A percentile compares a stretch with the other conserved stretches of the same genome.
These are phyloP conservation scores for Hymenoscyphus fraxineus DNA, from an alignment of 2,329 filamentous ascomycete genomes.

Conservation along the genomic window DNA sequence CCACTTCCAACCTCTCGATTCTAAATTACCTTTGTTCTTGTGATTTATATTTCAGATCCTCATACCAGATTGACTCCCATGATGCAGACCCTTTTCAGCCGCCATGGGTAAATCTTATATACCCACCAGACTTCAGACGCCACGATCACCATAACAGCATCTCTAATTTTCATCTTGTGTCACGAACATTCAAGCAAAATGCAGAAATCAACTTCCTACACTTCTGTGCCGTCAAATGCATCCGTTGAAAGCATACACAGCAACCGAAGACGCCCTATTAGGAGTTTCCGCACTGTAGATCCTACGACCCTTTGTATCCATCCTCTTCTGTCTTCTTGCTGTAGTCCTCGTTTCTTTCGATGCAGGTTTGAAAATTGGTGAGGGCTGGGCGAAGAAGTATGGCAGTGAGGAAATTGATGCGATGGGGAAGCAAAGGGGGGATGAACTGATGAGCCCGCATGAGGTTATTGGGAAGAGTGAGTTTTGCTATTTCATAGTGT, in stretches of 20 bases:
- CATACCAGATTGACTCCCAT: neutral
- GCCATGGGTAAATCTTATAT: conserved; percentile 16
- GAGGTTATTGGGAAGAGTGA: conserved; percentile 22
- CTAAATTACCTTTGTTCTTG: neutral
- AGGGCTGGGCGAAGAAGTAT: conserved; percentile 15
- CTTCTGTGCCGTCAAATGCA: conserved; percentile 19
- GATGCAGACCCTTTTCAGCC: conserved; percentile 12
- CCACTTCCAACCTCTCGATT: neutral
- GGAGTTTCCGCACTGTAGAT: neutral
- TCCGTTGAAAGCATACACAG: neutral
- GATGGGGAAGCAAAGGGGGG: conserved; percentile 6
- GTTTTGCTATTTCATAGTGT: neutral
- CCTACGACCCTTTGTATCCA: conserved; percentile 7
- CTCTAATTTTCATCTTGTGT: neutral
- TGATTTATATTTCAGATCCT: neutral
- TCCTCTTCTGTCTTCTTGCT: conserved; percentile 9
- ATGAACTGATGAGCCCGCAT: conserved; percentile 19
- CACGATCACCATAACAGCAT: neutral
- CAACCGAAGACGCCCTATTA: neutral
- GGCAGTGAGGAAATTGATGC: neutral
- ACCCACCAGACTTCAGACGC: neutral
- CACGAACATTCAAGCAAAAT: conserved; percentile 6
- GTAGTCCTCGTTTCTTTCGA: conserved; percentile 13
- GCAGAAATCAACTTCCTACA: conserved; percentile 12
- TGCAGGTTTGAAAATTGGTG: conserved; percentile 18